A percentile compares a stretch with the other conserved stretches of the same genome.
phyloP scores from a whole-genome alignment of 2,329 filamentous ascomycete species.

The Atkinsonella texensis region DNA sequence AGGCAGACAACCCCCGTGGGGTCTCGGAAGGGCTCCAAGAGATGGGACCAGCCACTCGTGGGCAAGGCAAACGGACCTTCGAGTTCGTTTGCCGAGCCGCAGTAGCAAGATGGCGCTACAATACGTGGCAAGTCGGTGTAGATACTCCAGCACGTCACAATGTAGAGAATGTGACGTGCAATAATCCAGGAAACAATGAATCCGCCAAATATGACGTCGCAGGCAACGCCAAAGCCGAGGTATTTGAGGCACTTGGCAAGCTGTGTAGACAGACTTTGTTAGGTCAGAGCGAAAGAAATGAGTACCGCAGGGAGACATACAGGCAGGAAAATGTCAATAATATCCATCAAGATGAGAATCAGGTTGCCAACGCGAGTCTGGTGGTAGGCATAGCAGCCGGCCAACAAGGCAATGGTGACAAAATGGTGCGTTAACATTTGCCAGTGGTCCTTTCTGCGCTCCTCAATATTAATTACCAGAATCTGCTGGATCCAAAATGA shows the following conservation, averaged over 20 bases:
- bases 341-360: conserved; percentile 85
- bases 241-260: conserved; percentile 92
- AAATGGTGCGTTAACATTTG: conserved; percentile 96
- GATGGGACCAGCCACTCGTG: conserved; percentile 41
- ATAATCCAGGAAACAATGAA: conserved; percentile 82
- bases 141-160: conserved; percentile 71
- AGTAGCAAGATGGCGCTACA: conserved; percentile 62
- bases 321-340: conserved; percentile 79
- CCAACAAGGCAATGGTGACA: conserved; percentile 72
- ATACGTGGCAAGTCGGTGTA: conserved; percentile 50
- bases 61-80: conserved; percentile 39
- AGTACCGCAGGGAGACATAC: conserved; percentile 35
- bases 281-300: no score
- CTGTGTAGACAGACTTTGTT: conserved; percentile 28
- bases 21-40: conserved; percentile 63
- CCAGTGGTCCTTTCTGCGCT: conserved; percentile 84
- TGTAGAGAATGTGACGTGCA: conserved; percentile 71
- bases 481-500: conserved; percentile 93
- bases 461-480: conserved; percentile 87
- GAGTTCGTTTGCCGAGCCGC: conserved; percentile 41
- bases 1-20: conserved; percentile 68
- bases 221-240: conserved; percentile 59
- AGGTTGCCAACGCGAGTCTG: conserved; percentile 80
- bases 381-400: conserved; percentile 74
- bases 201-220: conserved; percentile 72